phyloP scores from a whole-genome alignment of 2,329 filamentous ascomycete species.

The Seiridium unicorne region DNA sequence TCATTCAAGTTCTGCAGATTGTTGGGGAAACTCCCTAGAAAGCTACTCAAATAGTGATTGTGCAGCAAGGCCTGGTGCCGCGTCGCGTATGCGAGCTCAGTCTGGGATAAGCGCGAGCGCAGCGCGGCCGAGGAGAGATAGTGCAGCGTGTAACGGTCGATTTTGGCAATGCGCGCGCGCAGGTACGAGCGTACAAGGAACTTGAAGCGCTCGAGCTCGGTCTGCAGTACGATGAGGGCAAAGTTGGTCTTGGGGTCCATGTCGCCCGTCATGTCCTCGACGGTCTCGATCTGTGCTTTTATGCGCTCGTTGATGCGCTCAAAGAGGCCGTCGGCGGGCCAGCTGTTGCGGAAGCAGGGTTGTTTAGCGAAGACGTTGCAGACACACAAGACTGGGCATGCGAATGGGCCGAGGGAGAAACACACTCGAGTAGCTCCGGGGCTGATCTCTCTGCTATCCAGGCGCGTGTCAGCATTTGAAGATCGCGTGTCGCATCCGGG shows the following conservation, averaged over 20 bases:
- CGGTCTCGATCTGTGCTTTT: conserved; percentile 66
- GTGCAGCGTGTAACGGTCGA: conserved; percentile 74
- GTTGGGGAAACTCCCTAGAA: conserved; percentile 78
- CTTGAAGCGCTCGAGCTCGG: conserved; percentile 91
- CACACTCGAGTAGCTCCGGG: conserved; percentile 82
- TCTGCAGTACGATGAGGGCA: conserved; percentile 90
- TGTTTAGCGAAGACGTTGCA: background rate
- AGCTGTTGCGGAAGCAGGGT: conserved; percentile 37
- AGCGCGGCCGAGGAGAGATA: conserved; percentile 60
- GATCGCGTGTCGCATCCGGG: conserved; percentile 65
- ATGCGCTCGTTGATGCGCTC: conserved; percentile 76
- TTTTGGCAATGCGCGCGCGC: conserved; percentile 84
- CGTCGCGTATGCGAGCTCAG: conserved; percentile 79
- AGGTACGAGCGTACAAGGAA: conserved; percentile 84
- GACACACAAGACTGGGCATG: background rate
- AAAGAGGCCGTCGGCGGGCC: conserved; percentile 71
- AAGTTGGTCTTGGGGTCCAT: conserved; percentile 93
- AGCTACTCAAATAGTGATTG: conserved; percentile 81
- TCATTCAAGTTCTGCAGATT: conserved; percentile 85
- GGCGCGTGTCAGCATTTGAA: conserved; percentile 84
- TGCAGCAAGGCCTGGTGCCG: conserved; percentile 83
- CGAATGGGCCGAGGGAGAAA: background rate
- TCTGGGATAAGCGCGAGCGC: conserved; percentile 65
- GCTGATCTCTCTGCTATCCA: conserved; percentile 92
- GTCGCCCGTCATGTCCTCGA: conserved; percentile 76